Base-by-base conservation (phyloP, 73 alveolate species). In the Tetrahymena borealis region DNA sequence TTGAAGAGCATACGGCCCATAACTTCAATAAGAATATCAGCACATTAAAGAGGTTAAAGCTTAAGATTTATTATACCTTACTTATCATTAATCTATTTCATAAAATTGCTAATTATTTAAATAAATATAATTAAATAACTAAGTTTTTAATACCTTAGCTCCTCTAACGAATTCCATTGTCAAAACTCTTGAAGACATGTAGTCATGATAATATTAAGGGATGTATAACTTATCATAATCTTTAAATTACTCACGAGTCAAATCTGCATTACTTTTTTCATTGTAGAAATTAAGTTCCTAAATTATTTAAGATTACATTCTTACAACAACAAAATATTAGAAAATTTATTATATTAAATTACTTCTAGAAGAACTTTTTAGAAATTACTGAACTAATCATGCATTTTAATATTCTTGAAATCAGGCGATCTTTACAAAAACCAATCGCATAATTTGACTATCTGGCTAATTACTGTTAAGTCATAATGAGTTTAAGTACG, bases 101-200 rank as follows among this genome's bases (percentile, higher is more conserved):
- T 18, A 2, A 60, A 60, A 60, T n/a, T n/a, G n/a, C n/a, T n/a
- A n/a, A n/a, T n/a, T 3, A 94, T 92, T 38, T 42, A 33, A n/a
- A n/a, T n/a, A n/a, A n/a, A n/a, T n/a, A n/a, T n/a, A n/a, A n/a
- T n/a, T n/a, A 96, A 43, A 36, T 91, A 93, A 24, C 95, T 96
- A 18, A 94, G 91, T 40, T 94, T 96, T 91, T 93, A n/a, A 94
- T 38, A 96, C 93, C 92, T 95, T 96, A 2, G 91, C 93, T n/a
- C 97, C 97, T 38, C 95, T 96, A 39, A 96, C 96, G 90, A 90
- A 96, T 78, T 96, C 98, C 98, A 96, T 96, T 11, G 95, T 95
- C 9, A 96, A 90, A 1, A 93, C 95, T 94, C 98, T 95, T 90
- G 94, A 79, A 13, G 97, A 93, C 90, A 93, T 93, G 24, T 77